Percentiles rank a stretch among this genome's conserved stretches.
Evolutionary conservation across 768 basidiomycete genomes (phyloP).

Genomic region (Fibroporia radiculosa): DNA sequence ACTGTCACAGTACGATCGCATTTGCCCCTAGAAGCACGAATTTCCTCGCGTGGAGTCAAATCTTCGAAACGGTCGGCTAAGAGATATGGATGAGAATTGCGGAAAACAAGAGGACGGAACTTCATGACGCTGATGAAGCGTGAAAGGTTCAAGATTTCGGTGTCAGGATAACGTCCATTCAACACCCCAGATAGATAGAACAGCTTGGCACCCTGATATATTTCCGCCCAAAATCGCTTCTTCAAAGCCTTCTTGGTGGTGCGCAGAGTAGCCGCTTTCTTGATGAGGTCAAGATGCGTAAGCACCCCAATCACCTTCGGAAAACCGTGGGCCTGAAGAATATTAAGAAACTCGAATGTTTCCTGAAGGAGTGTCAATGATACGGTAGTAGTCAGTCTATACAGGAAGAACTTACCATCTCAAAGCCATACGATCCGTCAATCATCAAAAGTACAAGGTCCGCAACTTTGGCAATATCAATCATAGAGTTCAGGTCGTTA

Average conservation of each 20-base stretch:
- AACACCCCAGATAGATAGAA: constrained; percentile 96
- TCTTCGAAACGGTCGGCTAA: constrained; percentile 94
- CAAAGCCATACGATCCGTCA: constrained; percentile 96
- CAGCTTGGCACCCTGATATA: constrained; percentile 96
- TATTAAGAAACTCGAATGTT: constrained; percentile 97
- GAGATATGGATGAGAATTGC: constrained; percentile 92
- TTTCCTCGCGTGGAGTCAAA: constrained; percentile 78
- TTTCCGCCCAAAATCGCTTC: constrained; percentile 99
- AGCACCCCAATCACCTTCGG: constrained; percentile 97
- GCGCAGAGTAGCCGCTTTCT: constrained; percentile 79
- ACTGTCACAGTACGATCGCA: constrained; percentile 91
- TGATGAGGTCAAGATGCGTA: constrained; percentile 94
- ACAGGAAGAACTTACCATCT: constrained; percentile 65
- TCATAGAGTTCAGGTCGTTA: constrained; percentile 97
- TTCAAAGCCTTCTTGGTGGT: constrained; percentile 92
- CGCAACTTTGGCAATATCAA: constrained; percentile 94
- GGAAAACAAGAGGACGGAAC: constrained; percentile 93
- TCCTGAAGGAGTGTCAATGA: constrained; percentile 47
- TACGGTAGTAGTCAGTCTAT: background rate
- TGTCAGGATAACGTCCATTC: constrained; percentile 96
- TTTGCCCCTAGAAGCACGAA: constrained; percentile 75
- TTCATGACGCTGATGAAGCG: constrained; percentile 98
- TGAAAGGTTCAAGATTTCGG: constrained; percentile 91
- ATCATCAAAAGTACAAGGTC: constrained; percentile 97
- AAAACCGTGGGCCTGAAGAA: constrained; percentile 95